These are phyloP conservation scores for Colletotrichum filicis DNA, from an alignment of 2,329 filamentous ascomycete genomes.

Conservation along the genomic window DNA sequence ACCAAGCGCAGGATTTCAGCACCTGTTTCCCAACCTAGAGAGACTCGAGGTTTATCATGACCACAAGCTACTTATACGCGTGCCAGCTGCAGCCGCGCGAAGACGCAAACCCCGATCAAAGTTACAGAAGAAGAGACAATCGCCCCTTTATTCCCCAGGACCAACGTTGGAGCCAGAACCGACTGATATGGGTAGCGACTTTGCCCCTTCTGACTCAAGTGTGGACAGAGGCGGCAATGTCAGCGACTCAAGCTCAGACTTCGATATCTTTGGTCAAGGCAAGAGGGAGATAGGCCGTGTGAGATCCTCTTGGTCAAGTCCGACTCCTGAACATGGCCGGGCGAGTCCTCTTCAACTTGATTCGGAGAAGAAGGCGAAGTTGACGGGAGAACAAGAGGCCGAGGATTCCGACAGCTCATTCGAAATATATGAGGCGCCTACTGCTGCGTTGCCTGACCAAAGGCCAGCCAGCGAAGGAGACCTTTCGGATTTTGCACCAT, in stretches of 20 bases:
- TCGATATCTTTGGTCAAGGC: not conserved
- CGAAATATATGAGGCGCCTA: no score
- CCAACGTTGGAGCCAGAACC: no score
- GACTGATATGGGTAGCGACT: not conserved
- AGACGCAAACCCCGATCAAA: not conserved
- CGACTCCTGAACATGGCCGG: no score
- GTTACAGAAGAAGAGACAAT: not conserved
- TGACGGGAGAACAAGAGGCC: no score
- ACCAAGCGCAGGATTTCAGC: not conserved
- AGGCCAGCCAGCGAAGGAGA: no score
- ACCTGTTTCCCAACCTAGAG: not conserved
- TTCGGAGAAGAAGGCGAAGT: no score
- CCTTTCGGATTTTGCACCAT: no score
- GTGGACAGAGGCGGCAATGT: not conserved
- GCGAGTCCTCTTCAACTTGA: no score
- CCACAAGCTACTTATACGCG: not conserved
- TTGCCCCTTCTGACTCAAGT: not conserved
- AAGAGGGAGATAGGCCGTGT: no score
- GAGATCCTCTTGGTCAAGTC: no score
- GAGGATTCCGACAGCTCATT: no score
- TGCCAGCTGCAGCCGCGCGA: not conserved
- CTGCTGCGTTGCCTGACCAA: no score
- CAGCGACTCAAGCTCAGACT: not conserved
- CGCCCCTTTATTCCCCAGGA: not conserved
- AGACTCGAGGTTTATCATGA: not conserved